phyloP scores from a whole-genome alignment of 2,329 filamentous ascomycete genomes.

The Xylariales sp. region DNA sequence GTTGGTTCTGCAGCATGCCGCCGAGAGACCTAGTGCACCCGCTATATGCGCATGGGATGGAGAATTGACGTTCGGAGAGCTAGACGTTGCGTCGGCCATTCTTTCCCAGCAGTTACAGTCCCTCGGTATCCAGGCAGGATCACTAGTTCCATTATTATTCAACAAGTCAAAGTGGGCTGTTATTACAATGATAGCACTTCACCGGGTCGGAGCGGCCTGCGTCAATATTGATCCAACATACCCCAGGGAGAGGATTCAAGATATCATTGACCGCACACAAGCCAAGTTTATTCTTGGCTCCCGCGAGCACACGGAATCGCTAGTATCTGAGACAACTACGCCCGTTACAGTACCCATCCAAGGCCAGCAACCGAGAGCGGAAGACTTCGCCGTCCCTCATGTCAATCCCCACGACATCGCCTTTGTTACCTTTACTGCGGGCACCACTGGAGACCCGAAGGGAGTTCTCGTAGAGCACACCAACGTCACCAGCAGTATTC shows the following conservation, averaged over 20 bases:
- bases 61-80: conserved; percentile 23
- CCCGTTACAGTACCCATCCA: conserved; percentile 16
- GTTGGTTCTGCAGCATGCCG: neutral
- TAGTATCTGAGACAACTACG: conserved; percentile 5
- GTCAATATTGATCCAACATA: conserved; percentile 23
- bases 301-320: neutral
- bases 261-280: conserved; percentile 18
- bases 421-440: no score
- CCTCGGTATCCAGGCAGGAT: conserved; percentile 3
- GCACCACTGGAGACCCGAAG: no score
- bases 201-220: conserved; percentile 18
- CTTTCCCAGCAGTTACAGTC: conserved; percentile 20
- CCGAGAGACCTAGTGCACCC: neutral
- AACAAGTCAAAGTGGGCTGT: conserved; percentile 26
- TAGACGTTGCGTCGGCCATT: conserved; percentile 5
- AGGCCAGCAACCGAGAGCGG: conserved; percentile 6
- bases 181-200: conserved; percentile 25
- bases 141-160: conserved; percentile 19
- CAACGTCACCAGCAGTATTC: no score
- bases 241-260: conserved; percentile 20
- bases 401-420: neutral
- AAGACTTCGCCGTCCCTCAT: neutral
- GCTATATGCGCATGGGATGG: conserved; percentile 31
- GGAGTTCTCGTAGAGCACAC: no score
- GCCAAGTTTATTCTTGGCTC: conserved; percentile 9